phyloP scores from a whole-genome alignment of 208 protist species.

The Trypanosoma cruzi region DNA sequence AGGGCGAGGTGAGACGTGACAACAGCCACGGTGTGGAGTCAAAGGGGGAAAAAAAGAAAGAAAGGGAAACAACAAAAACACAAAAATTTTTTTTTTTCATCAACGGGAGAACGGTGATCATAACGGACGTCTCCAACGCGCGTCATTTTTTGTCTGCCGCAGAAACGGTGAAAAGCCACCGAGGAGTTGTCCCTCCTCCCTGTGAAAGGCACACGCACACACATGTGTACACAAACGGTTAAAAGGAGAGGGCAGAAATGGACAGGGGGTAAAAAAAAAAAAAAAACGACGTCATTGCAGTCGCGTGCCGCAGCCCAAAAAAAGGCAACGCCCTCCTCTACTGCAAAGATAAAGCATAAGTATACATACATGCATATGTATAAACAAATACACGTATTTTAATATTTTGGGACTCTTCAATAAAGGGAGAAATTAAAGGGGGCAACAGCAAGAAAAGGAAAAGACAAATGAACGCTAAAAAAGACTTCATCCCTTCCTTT shows the following conservation, averaged over 20 bases:
- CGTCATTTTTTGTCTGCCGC: neutral
- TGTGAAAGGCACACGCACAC: neutral
- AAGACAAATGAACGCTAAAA: neutral
- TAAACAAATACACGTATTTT: too few relatives aligned
- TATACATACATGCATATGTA: neutral
- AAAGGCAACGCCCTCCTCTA: neutral
- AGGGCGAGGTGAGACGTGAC: neutral
- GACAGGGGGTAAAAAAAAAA: neutral
- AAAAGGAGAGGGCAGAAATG: neutral
- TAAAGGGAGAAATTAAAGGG: neutral
- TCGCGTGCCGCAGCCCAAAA: neutral
- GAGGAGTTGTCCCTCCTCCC: neutral
- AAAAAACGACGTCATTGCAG: constrained; percentile 8
- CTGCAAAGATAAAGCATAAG: neutral
- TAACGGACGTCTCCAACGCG: neutral
- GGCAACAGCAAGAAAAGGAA: neutral
- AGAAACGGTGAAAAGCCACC: neutral
- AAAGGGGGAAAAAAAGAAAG: neutral
- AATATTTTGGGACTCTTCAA: too few relatives aligned
- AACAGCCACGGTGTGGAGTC: neutral
- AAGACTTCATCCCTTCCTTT: neutral
- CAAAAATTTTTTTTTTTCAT: constrained; percentile 15
- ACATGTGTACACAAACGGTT: neutral
- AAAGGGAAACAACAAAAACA: neutral
- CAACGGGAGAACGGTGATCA: neutral